Percentiles rank a stretch among this genome's conserved stretches.
phyloP scores from a whole-genome alignment of 1,284 basidiomycete species.

The Fomitopsis palustris region DNA sequence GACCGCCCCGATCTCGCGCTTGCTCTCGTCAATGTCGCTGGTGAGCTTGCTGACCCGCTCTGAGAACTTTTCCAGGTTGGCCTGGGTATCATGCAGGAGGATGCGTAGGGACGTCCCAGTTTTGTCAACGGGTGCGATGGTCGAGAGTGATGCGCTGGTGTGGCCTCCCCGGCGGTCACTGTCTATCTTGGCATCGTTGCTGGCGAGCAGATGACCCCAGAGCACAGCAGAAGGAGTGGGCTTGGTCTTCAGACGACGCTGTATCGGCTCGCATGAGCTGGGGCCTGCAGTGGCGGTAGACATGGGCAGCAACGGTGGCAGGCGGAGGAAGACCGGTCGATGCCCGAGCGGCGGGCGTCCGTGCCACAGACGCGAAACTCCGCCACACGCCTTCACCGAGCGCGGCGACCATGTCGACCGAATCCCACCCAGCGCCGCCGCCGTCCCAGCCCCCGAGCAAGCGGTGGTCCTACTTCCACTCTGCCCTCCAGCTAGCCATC shows the following conservation, averaged over 20 bases:
- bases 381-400: constrained; percentile 8
- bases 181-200: too few relatives aligned
- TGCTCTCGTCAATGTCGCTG: constrained; percentile 24
- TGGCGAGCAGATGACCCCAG: constrained; percentile 29
- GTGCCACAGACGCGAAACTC: constrained; percentile 18
- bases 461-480: constrained; percentile 73
- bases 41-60: constrained; percentile 38
- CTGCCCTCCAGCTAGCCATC: constrained; percentile 70
- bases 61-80: constrained; percentile 58
- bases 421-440: constrained; percentile 16
- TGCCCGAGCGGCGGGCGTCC: neutral
- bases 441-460: constrained; percentile 51
- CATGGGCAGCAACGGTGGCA: neutral
- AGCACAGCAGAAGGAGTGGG: constrained; percentile 17
- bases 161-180: too few relatives aligned
- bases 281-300: neutral
- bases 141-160: constrained; percentile 22
- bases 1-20: constrained; percentile 24
- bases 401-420: constrained; percentile 19
- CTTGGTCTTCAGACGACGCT: neutral
- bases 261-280: neutral
- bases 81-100: constrained; percentile 65
- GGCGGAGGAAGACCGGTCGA: neutral
- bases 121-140: constrained; percentile 55
- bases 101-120: constrained; percentile 62